Percentiles rank a stretch among this genome's conserved stretches.
phyloP scores from a whole-genome alignment of 2,329 filamentous ascomycete species.

The Juglanconis oblonga region DNA sequence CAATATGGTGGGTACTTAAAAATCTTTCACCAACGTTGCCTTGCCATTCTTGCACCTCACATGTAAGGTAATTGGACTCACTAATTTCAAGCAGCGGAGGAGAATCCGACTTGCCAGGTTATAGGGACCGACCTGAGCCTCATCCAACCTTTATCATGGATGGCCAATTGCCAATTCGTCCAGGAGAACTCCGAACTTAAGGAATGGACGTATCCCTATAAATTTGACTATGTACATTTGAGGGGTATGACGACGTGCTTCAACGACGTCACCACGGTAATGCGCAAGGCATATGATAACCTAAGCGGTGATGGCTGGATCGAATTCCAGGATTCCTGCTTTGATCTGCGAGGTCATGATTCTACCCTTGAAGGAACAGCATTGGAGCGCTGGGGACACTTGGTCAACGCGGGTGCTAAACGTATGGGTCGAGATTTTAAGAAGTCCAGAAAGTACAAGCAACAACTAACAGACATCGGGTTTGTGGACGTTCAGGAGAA shows the following conservation, averaged over 20 bases:
- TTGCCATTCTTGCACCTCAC: not conserved
- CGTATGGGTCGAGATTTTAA: not conserved
- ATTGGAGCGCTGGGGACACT: not conserved
- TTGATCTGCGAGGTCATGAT: not conserved
- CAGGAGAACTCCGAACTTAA: not conserved
- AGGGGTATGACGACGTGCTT: not conserved
- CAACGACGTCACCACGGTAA: not conserved
- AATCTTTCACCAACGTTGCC: not conserved
- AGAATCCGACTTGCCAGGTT: not conserved
- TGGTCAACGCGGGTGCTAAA: not conserved
- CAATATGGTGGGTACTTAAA: not conserved
- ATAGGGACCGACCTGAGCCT: not conserved
- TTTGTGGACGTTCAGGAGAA: not conserved
- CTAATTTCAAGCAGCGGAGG: not conserved
- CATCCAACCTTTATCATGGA: slow-evolving; percentile 1
- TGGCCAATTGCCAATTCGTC: slow-evolving; percentile 3
- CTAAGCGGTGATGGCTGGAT: not conserved
- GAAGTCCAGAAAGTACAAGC: not conserved
- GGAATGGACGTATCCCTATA: not conserved
- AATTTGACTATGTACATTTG: slow-evolving; percentile 1
- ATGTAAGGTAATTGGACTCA: too few relatives aligned
- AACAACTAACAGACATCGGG: not conserved
- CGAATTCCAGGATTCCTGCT: not conserved
- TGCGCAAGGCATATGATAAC: not conserved
- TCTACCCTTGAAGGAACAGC: not conserved